These are phyloP conservation scores for Lachnellula occidentalis DNA, from an alignment of 2,329 filamentous ascomycete genomes.

Conservation along the genomic window DNA sequence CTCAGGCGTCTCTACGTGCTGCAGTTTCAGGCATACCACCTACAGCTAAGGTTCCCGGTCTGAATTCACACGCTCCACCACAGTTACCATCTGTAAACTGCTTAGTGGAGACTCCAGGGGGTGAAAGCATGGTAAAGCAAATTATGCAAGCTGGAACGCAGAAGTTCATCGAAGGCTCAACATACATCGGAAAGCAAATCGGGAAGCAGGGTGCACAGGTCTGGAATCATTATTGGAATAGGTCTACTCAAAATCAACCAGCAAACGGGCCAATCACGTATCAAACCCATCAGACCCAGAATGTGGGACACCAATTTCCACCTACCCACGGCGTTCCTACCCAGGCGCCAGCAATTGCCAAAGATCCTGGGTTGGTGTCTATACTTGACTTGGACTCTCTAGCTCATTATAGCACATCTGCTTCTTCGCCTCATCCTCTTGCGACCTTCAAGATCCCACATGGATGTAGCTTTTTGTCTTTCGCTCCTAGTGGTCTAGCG, in stretches of 20 bases:
- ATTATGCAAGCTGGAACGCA: slow-evolving; percentile 76
- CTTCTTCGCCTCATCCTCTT: slow-evolving; percentile 49
- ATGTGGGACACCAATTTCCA: slow-evolving; percentile 52
- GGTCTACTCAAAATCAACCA: slow-evolving; percentile 40
- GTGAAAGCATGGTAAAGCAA: slow-evolving; percentile 68
- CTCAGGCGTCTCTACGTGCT: slow-evolving; percentile 64
- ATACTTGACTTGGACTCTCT: slow-evolving; percentile 66
- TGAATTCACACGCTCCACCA: slow-evolving; percentile 59
- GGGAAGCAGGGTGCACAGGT: slow-evolving; percentile 71
- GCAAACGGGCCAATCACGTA: slow-evolving; percentile 36
- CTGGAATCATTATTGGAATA: slow-evolving; percentile 78
- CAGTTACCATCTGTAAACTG: slow-evolving; percentile 62
- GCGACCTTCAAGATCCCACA: slow-evolving; percentile 66
- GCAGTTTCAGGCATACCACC: slow-evolving; percentile 49
- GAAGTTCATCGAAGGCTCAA: slow-evolving; percentile 67
- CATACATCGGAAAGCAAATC: slow-evolving; percentile 72
- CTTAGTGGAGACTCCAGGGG: slow-evolving; percentile 65
- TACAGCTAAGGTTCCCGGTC: slow-evolving; percentile 49
- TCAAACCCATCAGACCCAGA: slow-evolving; percentile 25
- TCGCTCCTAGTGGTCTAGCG: slow-evolving; percentile 67
- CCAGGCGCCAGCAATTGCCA: slow-evolving; percentile 41
- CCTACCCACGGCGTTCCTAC: slow-evolving; percentile 65
- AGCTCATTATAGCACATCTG: slow-evolving; percentile 41
- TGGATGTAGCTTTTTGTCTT: slow-evolving; percentile 76
- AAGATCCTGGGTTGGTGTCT: slow-evolving; percentile 70